Base-by-base conservation (phyloP, 257 asterid species). In the Paraleonurus japonicus region DNA sequence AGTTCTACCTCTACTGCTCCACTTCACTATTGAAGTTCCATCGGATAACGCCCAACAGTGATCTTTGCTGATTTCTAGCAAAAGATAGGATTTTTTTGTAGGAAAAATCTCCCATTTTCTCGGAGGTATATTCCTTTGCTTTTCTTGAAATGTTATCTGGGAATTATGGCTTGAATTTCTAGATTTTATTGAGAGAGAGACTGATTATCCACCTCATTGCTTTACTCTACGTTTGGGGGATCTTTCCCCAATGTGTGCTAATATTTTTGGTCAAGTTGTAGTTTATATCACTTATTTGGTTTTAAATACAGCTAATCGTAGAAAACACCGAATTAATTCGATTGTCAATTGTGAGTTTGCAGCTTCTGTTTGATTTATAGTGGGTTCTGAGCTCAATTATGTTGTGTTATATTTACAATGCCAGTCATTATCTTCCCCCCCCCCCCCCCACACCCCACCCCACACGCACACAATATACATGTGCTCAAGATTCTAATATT, bases 51-150 rank as follows among this genome's bases (percentile, higher is more conserved):
- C 64, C 51, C 54, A 43, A 2, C 19, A 37, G 16, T 54, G 68
- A 66, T 67, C 37, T 20, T 7, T 35, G 13, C 53, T 15, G 11
- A 30, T 28, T 28, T 50, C 53, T 22, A 12, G 43, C 57, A 30
- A 58, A 58, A 5, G 3, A 13, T 26, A 4, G 12, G 17, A 62
- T 23, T 5, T 9, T 1, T 57, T 27, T 5, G 7, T 35, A 41
- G 32, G 41, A 23, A 43, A 39, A 63, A 20, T 63, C 54, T 43
- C 57, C 23, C 28, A 23, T 13, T 15, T 12, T 12, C 19, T 27
- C 17, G 26, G 48, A 61, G 78, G 78, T 73, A 63, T 32, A 63
- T 63, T 53, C 59, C 11, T 43, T 61, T 19, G 48, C 8, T 61
- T 39, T 66, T 53, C 72, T 67, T 55, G 41, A 73, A 78, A 11